Evolutionary conservation across 2,329 filamentous ascomycete genomes (phyloP).

Genomic region (Pezicula radicicola): DNA sequence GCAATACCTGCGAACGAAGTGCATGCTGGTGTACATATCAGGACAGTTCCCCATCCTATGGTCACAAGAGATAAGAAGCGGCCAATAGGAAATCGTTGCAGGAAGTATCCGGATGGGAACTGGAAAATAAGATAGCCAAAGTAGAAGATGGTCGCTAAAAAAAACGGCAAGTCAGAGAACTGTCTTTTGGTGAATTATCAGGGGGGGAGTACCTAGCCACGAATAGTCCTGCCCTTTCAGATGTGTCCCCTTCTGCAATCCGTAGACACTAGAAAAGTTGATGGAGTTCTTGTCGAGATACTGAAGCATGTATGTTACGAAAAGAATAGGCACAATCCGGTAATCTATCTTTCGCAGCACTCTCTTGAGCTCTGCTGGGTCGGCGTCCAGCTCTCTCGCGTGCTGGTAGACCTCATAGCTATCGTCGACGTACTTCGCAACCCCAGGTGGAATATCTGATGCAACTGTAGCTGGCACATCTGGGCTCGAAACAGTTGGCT

Average conservation of each 20-base stretch:
- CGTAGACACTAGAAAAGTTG: conserved; percentile 49
- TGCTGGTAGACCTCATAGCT: conserved; percentile 34
- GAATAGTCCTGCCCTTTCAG: conserved; percentile 47
- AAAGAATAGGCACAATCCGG: conserved; percentile 52
- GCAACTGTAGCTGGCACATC: not conserved
- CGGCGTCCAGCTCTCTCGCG: conserved; percentile 21
- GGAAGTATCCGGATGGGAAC: conserved; percentile 40
- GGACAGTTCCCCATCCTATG: conserved; percentile 45
- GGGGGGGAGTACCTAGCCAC: conserved; percentile 37
- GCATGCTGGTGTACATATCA: conserved; percentile 46
- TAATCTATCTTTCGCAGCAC: conserved; percentile 55
- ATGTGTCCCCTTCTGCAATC: conserved; percentile 42
- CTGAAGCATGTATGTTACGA: conserved; percentile 55
- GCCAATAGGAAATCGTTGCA: conserved; percentile 46
- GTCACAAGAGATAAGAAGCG: conserved; percentile 42
- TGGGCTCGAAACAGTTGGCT: conserved; percentile 6
- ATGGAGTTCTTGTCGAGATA: conserved; percentile 59
- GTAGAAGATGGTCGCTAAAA: conserved; percentile 42
- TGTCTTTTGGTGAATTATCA: not conserved
- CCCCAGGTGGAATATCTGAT: conserved; percentile 13
- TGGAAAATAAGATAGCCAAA: conserved; percentile 46
- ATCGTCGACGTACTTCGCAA: conserved; percentile 29
- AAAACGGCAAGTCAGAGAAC: conserved; percentile 23
- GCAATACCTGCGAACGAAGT: conserved; percentile 58
- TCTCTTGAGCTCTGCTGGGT: conserved; percentile 25